Conservation (phyloP, 768 basidiomycete species). For the Pholiota conissans region DNA sequence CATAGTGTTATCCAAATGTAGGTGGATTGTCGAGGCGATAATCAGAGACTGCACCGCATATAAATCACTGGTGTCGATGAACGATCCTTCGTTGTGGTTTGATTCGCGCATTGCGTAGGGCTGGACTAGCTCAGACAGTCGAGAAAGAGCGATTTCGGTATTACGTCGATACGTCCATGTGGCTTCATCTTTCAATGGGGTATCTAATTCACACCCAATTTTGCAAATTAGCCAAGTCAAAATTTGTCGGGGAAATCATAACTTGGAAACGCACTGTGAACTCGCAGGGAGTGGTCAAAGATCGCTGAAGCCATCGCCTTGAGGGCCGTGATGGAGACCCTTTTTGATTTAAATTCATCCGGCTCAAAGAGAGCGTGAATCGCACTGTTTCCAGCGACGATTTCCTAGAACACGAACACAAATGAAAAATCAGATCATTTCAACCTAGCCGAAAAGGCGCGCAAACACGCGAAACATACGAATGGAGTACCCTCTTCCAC, state of each 20-base stretch:
- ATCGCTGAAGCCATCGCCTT: conserved; percentile 53
- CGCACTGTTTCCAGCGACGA: conserved; percentile 18
- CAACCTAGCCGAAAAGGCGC: not conserved
- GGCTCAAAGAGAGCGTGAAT: conserved; percentile 28
- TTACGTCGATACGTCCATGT: conserved; percentile 42
- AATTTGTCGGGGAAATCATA: not conserved
- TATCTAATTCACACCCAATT: conserved; percentile 12
- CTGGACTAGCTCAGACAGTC: conserved; percentile 41
- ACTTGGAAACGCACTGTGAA: conserved; percentile 23
- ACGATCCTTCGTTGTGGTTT: conserved; percentile 30
- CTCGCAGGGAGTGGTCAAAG: conserved; percentile 52
- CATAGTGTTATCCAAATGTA: conserved; percentile 40
- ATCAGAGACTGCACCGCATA: conserved; percentile 50
- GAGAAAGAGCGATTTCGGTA: conserved; percentile 45
- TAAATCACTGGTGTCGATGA: conserved; percentile 38
- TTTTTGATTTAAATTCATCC: conserved; percentile 22
- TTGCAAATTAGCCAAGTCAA: not conserved
- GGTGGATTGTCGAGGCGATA: conserved; percentile 50
- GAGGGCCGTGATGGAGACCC: conserved; percentile 36
- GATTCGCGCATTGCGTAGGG: conserved; percentile 33
- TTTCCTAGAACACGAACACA: conserved; percentile 6
- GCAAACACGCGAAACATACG: conserved; percentile 3
- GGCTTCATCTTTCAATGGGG: conserved; percentile 25
- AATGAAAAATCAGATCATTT: conserved; percentile 1
- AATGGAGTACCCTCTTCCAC: conserved; percentile 25